Base-by-base conservation (phyloP, 371 early-diverging fungal genomes). In the Apophysomyces variabilis region DNA sequence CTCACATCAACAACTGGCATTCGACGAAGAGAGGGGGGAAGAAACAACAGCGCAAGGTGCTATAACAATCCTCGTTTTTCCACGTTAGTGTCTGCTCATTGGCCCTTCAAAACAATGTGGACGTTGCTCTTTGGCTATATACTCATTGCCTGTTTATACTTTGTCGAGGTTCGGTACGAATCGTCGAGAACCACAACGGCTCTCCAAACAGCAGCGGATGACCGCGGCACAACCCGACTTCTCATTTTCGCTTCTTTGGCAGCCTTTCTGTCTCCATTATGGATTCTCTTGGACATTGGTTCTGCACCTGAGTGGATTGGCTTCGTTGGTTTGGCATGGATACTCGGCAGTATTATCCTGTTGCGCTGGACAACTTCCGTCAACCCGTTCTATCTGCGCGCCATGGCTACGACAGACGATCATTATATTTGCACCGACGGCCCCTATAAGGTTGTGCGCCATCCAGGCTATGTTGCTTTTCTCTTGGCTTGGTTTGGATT, bases 151-250 rank as follows among this genome's bases (percentile, higher is more conserved):
- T 5, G 37, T 41, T 32, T 73, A 35, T 74, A 72, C 44, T 69
- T 60, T 57, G 58, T 73, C 3, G 75, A 78, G 64, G 64, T 70
- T 44, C 67, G 66, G 13, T 78, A 73, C 46, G 66, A 78, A 58
- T 67, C 74, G 11, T 60, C 50, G 2, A 89, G 67, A 39, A 94
- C 77, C 26, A 89, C 66, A 8, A 73, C 85, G 2, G 64, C 68
- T 5, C 50, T 76, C 41, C 74, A 79, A 46, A 67, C 68, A 5
- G 60, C 78, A 0, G 70, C 65, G n/a, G 76, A 77, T 72, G 76
- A 77, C 57, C 64, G 66, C 35, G 74, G 73, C 11, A 74, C 67
- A 0, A 71, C 71, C 45, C 68, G 67, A 50, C 61, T 69, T 39
- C 61, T 80, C 32, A 32, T 73, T 35, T 38, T 66, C 16, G 57